Base-by-base conservation (phyloP, 2,329 filamentous ascomycete genomes). In the Emmonsiellopsis sp. region DNA sequence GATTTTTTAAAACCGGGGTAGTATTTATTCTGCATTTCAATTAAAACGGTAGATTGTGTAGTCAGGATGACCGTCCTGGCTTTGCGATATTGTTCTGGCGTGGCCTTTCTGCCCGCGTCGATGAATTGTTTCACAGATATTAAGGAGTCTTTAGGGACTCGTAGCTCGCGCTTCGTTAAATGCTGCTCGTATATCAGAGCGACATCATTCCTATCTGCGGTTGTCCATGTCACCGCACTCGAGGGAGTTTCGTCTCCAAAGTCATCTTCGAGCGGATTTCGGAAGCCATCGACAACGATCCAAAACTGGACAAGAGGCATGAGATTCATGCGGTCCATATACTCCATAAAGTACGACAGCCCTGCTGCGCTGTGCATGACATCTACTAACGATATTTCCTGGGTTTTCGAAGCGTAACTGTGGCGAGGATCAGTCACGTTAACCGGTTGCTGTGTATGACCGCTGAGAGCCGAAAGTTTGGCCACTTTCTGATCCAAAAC, bases 301-400 rank as follows among this genome's bases (percentile, higher is more conserved):
- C 92, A 98, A 69, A 97, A 98, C 64, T 98, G 93, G 5, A 98
- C 91, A 46, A 96, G 74, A 11, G 87, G 81, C 85, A 97, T 92
- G 30, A 92, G 77, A 13, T 81, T 79, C 66, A 91, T 87, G 42
- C 93, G 84, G 67, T 98, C 93, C 93, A 98, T 98, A 65, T 90
- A 97, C 67, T 98, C 93, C 93, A 98, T 98, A 73, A 98, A 97
- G 67, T 95, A 98, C 2, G 93, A 97, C 7, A 98, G 77, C 0
- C 89, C 92, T 1, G 92, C 87, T 2, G 93, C 82, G 68, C 94
- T 90, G 60, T 91, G 86, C 54, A 98, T 77, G n/a, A 98, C 78
- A 59, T 97, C 90, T 10, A 85, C 81, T 2, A 97, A 76, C 0
- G 87, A 84, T 7, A 86, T 85, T 61, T 87, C 86, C 58, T 90